Evolutionary conservation across 768 basidiomycete genomes (phyloP), one percentile per base, ranked within the genome.

Genomic region (Nidularia pulvinata): DNA sequence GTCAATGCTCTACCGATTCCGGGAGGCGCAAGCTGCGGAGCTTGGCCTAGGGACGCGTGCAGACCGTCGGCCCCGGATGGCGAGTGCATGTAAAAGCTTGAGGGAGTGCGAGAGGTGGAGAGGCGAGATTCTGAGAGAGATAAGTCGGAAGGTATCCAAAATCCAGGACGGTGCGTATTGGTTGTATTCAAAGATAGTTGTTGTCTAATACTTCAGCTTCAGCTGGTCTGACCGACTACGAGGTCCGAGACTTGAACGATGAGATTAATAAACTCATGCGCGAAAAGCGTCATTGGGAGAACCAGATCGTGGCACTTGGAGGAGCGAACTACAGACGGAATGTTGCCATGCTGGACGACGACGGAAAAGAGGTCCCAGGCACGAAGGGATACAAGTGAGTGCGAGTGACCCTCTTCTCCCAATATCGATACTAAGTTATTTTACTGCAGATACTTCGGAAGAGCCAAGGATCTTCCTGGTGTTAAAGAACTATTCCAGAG

Each of bases 261-360:
- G 95, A 98, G 63, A 99, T 99, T 59, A 99, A 98, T 78, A 92
- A 88, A 65, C 75, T 97, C 11, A 75, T 99, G 80, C 82, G 96
- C 34, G 96, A 99, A 73, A 98, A 98, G 68, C 73, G 89, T 43
- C 95, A 98, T 69, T 98, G 94, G 93, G 96, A 98, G 74, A 95
- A 95, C 60, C 95, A 97, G 68, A 97, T 98, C 49, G 89, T 98
- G n/a, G 87, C 88, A 5, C 76, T 98, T 1, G 95, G 95, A 46
- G 96, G 96, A 57, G 96, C 95, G 19, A 99, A 98, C 66, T 98
- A 98, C 68, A 80, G 93, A 62, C 78, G 96, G 49, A 97, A 94
- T 65, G 91, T 95, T 10, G 88, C 93, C 48, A 95, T 95, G 91
- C 63, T 93, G 60, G 93, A 96, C 65, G 93, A 93, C 55, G 95